These are phyloP conservation scores for Boletales sp. DNA, from an alignment of 768 basidiomycete species.

Conservation along the genomic window DNA sequence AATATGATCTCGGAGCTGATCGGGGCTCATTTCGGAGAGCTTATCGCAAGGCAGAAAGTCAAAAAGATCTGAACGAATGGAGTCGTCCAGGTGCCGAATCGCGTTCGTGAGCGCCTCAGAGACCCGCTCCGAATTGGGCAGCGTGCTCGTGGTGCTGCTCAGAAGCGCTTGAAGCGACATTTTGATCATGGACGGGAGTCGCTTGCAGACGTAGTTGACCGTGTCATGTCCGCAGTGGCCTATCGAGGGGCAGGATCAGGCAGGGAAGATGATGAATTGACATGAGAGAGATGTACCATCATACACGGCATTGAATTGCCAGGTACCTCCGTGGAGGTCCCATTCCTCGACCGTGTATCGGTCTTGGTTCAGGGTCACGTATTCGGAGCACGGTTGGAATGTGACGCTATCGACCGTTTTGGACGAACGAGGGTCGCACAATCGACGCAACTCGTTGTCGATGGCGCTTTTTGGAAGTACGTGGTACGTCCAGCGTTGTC, in stretches of 20 bases:
- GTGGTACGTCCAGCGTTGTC: slow-evolving; percentile 53
- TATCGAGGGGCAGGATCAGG: slow-evolving; percentile 20
- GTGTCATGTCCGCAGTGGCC: slow-evolving; percentile 49
- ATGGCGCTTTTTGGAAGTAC: slow-evolving; percentile 40
- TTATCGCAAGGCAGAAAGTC: slow-evolving; percentile 39
- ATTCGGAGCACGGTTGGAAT: slow-evolving; percentile 41
- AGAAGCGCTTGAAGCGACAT: slow-evolving; percentile 36
- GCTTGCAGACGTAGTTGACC: slow-evolving; percentile 41
- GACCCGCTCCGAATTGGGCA: slow-evolving; percentile 31
- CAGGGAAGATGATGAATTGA: neutral
- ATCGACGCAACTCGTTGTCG: slow-evolving; percentile 36
- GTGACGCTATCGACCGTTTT: slow-evolving; percentile 36
- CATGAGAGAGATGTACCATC: slow-evolving; percentile 36
- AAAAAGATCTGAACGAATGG: slow-evolving; percentile 42
- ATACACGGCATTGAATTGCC: slow-evolving; percentile 45
- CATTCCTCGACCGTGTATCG: slow-evolving; percentile 39
- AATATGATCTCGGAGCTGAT: slow-evolving; percentile 39
- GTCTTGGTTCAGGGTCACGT: slow-evolving; percentile 39
- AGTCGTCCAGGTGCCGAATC: slow-evolving; percentile 39
- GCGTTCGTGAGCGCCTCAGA: slow-evolving; percentile 38
- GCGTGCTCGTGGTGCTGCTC: slow-evolving; percentile 17
- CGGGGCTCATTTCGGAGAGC: slow-evolving; percentile 35
- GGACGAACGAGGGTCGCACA: slow-evolving; percentile 35
- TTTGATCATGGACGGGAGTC: slow-evolving; percentile 40
- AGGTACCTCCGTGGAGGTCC: slow-evolving; percentile 37